These are phyloP conservation scores for Botrytis fragariae DNA, from an alignment of 2,329 filamentous ascomycete genomes.

Conservation along the genomic window DNA sequence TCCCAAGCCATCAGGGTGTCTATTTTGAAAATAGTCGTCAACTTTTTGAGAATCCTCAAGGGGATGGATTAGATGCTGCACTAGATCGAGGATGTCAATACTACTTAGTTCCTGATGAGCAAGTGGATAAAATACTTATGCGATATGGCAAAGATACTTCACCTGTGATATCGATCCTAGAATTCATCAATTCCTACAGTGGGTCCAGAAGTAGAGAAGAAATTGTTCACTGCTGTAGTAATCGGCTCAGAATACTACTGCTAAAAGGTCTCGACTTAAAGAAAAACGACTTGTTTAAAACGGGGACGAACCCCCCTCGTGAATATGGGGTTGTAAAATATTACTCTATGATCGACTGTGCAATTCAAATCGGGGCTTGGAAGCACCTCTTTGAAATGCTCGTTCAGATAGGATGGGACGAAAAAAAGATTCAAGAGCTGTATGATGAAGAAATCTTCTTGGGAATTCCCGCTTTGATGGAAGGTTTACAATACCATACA, in stretches of 20 bases:
- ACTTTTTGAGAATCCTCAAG: background rate
- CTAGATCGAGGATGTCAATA: background rate
- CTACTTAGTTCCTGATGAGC: no score
- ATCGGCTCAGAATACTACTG: no score
- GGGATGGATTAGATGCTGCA: background rate
- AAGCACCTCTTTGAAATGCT: background rate
- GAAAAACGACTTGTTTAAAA: no score
- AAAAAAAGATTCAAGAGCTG: background rate
- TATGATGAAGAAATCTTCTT: background rate
- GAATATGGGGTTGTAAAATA: no score
- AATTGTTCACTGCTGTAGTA: background rate
- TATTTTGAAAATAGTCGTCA: background rate
- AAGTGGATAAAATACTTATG: no score
- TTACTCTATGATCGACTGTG: background rate
- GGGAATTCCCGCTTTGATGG: background rate
- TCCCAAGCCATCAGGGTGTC: background rate
- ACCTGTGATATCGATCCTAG: background rate
- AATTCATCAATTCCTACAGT: rapidly evolving
- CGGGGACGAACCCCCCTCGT: no score
- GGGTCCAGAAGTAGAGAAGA: background rate
- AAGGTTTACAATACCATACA: background rate
- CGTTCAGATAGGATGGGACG: rapidly evolving
- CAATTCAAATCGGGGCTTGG: no score
- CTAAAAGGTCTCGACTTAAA: no score
- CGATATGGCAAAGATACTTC: rapidly evolving